These are phyloP conservation scores for Lactarius quietus DNA, from an alignment of 768 basidiomycete species.

Conservation along the genomic window DNA sequence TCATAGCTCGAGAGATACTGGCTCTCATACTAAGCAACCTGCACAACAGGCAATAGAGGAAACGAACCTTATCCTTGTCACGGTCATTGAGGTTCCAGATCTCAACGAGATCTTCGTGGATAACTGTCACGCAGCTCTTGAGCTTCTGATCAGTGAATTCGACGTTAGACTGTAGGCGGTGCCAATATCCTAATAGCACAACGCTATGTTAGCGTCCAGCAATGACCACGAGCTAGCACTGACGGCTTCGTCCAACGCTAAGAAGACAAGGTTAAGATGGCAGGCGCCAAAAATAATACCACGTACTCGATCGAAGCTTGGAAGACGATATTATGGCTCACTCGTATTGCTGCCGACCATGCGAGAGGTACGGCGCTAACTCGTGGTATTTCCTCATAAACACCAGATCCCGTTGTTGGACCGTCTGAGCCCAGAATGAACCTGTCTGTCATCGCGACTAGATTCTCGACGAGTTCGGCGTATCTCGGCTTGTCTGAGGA, in stretches of 20 bases:
- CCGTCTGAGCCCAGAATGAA: background rate
- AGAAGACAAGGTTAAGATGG: background rate
- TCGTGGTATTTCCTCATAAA: background rate
- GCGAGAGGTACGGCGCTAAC: background rate
- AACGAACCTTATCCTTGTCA: background rate
- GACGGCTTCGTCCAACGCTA: slow-evolving; percentile 9
- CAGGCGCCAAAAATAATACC: background rate
- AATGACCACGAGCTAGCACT: background rate
- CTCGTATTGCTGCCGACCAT: slow-evolving; percentile 6
- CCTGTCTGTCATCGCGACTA: background rate
- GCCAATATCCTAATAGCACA: slow-evolving; percentile 2
- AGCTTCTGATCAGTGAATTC: background rate
- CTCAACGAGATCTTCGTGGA: slow-evolving; percentile 4
- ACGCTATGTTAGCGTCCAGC: background rate
- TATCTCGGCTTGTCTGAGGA: background rate
- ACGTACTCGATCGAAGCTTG: slow-evolving; percentile 12
- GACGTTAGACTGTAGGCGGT: background rate
- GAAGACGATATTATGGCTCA: background rate
- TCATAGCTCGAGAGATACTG: background rate
- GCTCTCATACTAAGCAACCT: background rate
- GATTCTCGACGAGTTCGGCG: background rate
- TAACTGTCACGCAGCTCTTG: background rate
- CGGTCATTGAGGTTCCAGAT: slow-evolving; percentile 13
- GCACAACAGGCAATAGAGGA: background rate
- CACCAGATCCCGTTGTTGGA: background rate